Percentiles rank a stretch among this genome's conserved stretches.
Conservation (phyloP, 1,139 yeast genomes). For the Hemisphaericaspora lyxosophila region DNA sequence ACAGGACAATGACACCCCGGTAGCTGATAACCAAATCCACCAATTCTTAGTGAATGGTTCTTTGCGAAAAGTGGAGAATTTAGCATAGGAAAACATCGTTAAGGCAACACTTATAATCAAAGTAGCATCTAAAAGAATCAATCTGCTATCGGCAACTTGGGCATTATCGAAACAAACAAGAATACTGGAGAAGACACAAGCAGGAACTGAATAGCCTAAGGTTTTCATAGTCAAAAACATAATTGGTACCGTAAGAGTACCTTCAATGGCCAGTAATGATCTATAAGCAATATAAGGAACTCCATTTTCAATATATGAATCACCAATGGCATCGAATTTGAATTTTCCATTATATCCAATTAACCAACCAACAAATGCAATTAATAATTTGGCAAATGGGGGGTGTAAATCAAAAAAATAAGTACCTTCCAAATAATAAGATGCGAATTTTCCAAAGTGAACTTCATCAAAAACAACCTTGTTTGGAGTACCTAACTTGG, state of each 20-base stretch:
- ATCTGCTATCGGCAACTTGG: slow-evolving; percentile 85
- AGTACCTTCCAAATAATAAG: slow-evolving; percentile 77
- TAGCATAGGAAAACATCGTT: slow-evolving; percentile 74
- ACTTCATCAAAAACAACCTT: slow-evolving; percentile 98
- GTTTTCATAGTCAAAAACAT: slow-evolving; percentile 82
- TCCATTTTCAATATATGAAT: slow-evolving; percentile 66
- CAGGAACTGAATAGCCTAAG: slow-evolving; percentile 72
- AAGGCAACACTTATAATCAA: slow-evolving; percentile 78
- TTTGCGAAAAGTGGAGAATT: slow-evolving; percentile 70
- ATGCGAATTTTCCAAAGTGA: slow-evolving; percentile 94
- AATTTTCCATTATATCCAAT: slow-evolving; percentile 87
- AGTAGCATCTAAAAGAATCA: slow-evolving; percentile 89
- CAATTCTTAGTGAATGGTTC: slow-evolving; percentile 66
- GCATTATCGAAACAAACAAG: slow-evolving; percentile 87
- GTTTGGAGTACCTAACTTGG: slow-evolving; percentile 66
- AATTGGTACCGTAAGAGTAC: slow-evolving; percentile 78
- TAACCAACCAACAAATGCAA: slow-evolving; percentile 87
- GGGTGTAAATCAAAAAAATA: slow-evolving; percentile 97
- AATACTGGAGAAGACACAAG: slow-evolving; percentile 79
- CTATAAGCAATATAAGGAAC: slow-evolving; percentile 93
- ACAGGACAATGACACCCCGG: slow-evolving; percentile 85
- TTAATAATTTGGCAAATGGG: slow-evolving; percentile 90
- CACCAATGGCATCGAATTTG: slow-evolving; percentile 90
- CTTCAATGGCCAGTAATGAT: slow-evolving; percentile 76
- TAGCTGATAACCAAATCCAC: slow-evolving; percentile 84